Evolutionary conservation across 2,329 filamentous ascomycete species (phyloP), one percentile per base, ranked within the genome.

Genomic region (Penicillium carneum): DNA sequence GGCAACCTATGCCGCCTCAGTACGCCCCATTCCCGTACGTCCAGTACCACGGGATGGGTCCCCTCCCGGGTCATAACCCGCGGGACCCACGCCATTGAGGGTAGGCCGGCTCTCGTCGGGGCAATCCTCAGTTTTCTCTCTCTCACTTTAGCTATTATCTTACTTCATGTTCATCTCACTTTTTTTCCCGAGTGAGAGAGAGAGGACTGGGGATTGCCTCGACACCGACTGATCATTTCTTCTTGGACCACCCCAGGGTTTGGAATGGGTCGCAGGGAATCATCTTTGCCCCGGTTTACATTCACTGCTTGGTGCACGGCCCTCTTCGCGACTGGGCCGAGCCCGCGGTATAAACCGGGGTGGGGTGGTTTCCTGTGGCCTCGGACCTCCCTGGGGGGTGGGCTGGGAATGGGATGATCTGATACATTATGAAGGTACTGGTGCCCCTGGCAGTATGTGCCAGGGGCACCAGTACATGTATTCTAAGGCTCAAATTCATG

Each of bases 21-120:
- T 77, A 72, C 57, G 72, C 69, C 7, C 73, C 71, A n/a, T 72
- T 75, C 59, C 68, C 68, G 31, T 70, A 67, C 51, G 60, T 63
- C 8, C 63, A 62, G 8, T 70, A 68, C 33, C 47, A 49, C 46
- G 53, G 53, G 16, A 57, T 62, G 58, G 42, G 36, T 42, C 50
- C 82, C 45, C 43, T 60, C 29, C 57, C 51, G 29, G 57, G 57
- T 55, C 57, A 56, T 18, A 54, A 60, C 42, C 57, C 57, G 20
- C 10, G 43, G 43, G 57, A 41, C 12, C 57, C 57, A 38, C 57
- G 57, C 51, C 57, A 39, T 60, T 60, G 51, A 60, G 52, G 55
- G 39, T 14, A 38, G 55, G 54, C 63, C 26, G 63, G 63, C 9
- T 64, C 20, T 63, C 55, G 47, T 64, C 18, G 46, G 42, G 38